Evolutionary conservation across 2,329 filamentous ascomycete genomes (phyloP), one percentile per base, ranked within the genome.

Genomic region (Lasiodiplodia gonubiensis): DNA sequence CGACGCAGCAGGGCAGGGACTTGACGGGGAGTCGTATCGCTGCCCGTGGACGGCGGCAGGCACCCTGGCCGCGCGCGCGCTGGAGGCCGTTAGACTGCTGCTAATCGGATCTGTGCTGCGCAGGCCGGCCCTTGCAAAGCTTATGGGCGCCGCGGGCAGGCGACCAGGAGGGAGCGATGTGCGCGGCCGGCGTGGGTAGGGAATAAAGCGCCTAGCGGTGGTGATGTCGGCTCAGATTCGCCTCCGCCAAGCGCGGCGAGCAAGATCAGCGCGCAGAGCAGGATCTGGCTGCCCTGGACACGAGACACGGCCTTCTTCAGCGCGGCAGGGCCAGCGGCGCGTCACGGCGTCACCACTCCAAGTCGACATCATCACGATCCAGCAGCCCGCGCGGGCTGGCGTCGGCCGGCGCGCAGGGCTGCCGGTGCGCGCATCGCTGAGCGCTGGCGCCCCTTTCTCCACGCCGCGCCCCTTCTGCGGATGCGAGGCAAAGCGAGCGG

Each of bases 1-100:
- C 70, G 66, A 59, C 30, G 64, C 64, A 67, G 51, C 64, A 67
- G 64, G 64, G 53, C 64, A 67, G 53, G 63, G 63, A 55, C 30
- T 35, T n/a, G 53, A 59, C 52, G 51, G 64, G 64, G 39, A 49
- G 25, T 52, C 30, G 53, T 67, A 52, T 67, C 30, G 53, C 18
- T 53, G 63, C 61, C 61, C 61, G 61, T 64, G 46, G 61, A 33
- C 30, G 60, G 60, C 42, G 60, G 60, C 61, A 54, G 61, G 61
- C 61, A 64, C 61, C 61, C 61, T 64, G 61, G 46, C 61, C 35
- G 61, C 49, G 30, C 53, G 42, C 42, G 55, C 57, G 39, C 57
- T 61, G 57, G 57, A 61, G 49, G 51, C 49, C 49, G 63, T 55
- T 65, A 65, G 60, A 53, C 49, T 55, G 63, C 51, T 55, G 49